Evolutionary conservation across 2,329 filamentous ascomycete species (phyloP), one percentile per base, ranked within the genome.

Genomic region (Aspergillus chevalieri): DNA sequence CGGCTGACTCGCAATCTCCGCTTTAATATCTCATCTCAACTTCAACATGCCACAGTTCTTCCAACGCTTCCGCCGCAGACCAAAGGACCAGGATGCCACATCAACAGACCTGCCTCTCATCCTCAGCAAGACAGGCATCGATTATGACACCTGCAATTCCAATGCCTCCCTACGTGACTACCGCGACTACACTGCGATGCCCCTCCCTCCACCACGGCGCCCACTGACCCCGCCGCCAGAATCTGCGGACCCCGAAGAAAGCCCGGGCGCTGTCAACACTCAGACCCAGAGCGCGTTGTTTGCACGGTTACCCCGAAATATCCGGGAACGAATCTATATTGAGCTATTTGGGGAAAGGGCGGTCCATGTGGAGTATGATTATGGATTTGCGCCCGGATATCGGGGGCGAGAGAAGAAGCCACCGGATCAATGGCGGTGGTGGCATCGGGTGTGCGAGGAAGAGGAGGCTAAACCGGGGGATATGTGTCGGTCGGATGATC

Each of bases 381-480:
- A 33, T 34, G 39, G 46, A n/a, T 47, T 43, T 34, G 46, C 39
- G 39, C 46, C 46, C 17, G 46, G 46, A 6, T 47, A 39, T 22
- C 46, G 46, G 10, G 36, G 14, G 3, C 12, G 46, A 21, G 46
- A 47, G n/a, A 47, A 47, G 39, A 26, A 28, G 21, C 46, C 46
- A n/a, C 46, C 46, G 10, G 46, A 47, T 42, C 39, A 47, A 43
- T 47, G 46, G 46, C 46, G 46, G 22, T 47, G 46, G 46, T 47
- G 46, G 46, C 46, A 47, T 43, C 46, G 46, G 12, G 46, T 47
- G 9, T 47, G 46, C 22, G 46, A 43, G n/a, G 46, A 43, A 21
- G 46, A 36, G 38, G 39, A 47, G 3, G 21, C 46, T 9, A 42
- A 47, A 5, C 46, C 46, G 7, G 46, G 46, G 19, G 46, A 47